phyloP scores from a whole-genome alignment of 495 filamentous ascomycete genomes.

The Daldinia grandis region DNA sequence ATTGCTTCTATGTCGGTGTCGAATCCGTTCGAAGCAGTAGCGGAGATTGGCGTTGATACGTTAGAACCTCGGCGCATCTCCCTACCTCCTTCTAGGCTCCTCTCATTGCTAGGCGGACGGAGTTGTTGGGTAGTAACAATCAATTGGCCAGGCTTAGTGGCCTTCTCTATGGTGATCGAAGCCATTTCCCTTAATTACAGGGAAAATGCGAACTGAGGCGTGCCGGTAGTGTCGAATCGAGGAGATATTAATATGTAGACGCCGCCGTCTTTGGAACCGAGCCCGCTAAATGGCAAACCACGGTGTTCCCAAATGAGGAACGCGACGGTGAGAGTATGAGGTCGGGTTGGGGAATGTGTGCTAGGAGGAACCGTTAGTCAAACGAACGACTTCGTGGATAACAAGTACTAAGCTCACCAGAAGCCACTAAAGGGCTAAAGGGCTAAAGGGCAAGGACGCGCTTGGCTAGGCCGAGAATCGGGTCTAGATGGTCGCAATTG shows the following conservation, averaged over 20 bases:
- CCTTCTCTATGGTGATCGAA: slow-evolving; percentile 31
- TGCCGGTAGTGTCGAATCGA: background rate
- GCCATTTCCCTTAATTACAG: slow-evolving; percentile 28
- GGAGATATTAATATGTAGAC: slow-evolving; percentile 18
- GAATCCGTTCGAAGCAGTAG: slow-evolving; percentile 52
- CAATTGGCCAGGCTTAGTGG: slow-evolving; percentile 44
- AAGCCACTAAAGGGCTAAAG: slow-evolving; percentile 7
- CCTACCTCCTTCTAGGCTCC: slow-evolving; percentile 25
- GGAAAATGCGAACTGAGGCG: background rate
- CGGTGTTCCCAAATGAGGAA: background rate
- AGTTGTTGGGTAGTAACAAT: slow-evolving; percentile 45
- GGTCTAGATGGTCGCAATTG: background rate
- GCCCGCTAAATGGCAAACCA: background rate
- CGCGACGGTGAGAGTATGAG: background rate
- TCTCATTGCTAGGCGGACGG: slow-evolving; percentile 39
- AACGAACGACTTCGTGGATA: background rate
- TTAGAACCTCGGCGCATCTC: slow-evolving; percentile 42
- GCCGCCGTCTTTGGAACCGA: slow-evolving; percentile 4
- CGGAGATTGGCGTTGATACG: slow-evolving; percentile 50
- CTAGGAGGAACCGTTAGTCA: slow-evolving; percentile 17
- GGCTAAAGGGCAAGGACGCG: background rate
- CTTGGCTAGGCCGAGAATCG: slow-evolving; percentile 4
- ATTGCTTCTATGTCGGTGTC: slow-evolving; percentile 60
- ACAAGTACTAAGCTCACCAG: slow-evolving; percentile 15
- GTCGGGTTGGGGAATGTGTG: background rate